A percentile compares a stretch with the other conserved stretches of the same genome.
Evolutionary conservation across 2,329 filamentous ascomycete genomes (phyloP).

Genomic region (Verticillium tricorpus): DNA sequence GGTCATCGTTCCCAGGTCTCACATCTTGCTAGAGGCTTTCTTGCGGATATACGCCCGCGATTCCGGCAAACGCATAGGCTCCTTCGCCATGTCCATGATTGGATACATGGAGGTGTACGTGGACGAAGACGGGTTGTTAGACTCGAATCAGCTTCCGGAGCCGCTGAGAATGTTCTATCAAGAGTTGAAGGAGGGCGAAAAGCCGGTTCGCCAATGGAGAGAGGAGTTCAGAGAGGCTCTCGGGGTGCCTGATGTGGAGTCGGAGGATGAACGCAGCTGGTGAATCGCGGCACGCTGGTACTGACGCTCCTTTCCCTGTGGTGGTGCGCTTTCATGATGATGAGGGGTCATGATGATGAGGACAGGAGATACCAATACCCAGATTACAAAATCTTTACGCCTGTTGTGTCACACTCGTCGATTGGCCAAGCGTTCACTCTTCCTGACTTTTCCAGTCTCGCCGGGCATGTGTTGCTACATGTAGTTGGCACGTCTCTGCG

Average conservation of each 20-base stretch:
- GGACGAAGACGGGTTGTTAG: constrained; percentile 17
- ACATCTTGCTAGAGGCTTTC: constrained; percentile 19
- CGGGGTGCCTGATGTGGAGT: background rate
- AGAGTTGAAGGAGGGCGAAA: constrained; percentile 10
- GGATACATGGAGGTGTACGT: constrained; percentile 19
- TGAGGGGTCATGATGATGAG: no score
- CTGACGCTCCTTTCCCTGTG: no score
- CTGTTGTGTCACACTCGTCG: no score
- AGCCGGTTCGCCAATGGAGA: constrained; percentile 13
- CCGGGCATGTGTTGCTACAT: no score
- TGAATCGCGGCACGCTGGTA: no score
- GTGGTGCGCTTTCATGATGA: no score
- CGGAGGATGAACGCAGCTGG: background rate
- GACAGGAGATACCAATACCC: no score
- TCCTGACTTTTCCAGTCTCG: no score
- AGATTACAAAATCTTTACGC: no score
- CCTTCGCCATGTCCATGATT: constrained; percentile 17
- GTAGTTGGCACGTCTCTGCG: no score
- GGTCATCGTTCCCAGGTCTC: constrained; percentile 15
- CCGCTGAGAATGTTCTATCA: constrained; percentile 13
- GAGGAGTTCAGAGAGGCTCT: constrained; percentile 12
- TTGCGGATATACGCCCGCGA: constrained; percentile 19
- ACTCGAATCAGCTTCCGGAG: constrained; percentile 14
- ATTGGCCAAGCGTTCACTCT: no score
- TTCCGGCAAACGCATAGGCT: constrained; percentile 11